Percentiles rank a stretch among this genome's conserved stretches.
Conservation (phyloP, 495 filamentous ascomycete species). For the Podospora fimiseda region DNA sequence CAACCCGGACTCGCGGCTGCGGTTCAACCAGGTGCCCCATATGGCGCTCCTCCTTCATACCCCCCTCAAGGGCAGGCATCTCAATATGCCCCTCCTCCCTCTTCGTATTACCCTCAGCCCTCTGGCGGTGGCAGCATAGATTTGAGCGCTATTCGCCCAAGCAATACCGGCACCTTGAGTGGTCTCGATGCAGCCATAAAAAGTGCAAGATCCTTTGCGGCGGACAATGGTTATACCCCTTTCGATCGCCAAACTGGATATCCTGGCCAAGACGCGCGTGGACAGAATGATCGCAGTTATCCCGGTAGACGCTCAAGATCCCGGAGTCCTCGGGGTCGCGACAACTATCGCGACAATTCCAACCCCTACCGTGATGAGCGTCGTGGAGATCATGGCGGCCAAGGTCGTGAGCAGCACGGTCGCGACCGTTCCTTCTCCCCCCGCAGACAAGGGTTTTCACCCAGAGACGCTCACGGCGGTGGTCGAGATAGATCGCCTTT, state of each 20-base stretch:
- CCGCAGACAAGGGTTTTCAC: constrained; percentile 46
- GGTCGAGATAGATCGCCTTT: constrained; percentile 51
- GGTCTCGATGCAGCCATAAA: constrained; percentile 70
- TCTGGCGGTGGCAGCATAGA: constrained; percentile 64
- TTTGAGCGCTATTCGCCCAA: constrained; percentile 65
- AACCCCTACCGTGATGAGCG: constrained; percentile 75
- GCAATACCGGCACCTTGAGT: constrained; percentile 65
- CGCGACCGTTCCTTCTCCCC: constrained; percentile 62
- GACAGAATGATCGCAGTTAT: constrained; percentile 31
- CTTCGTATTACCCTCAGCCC: constrained; percentile 59
- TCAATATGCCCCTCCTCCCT: constrained; percentile 33
- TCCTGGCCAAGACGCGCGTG: constrained; percentile 31
- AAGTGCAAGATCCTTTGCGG: constrained; percentile 63
- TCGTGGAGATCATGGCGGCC: constrained; percentile 36
- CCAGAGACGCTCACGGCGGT: constrained; percentile 31
- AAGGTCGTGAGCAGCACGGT: constrained; percentile 44
- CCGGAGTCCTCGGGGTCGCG: constrained; percentile 55
- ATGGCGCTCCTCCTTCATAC: constrained; percentile 23
- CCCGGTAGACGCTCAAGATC: constrained; percentile 60
- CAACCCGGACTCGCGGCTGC: constrained; percentile 36
- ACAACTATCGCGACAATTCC: constrained; percentile 61
- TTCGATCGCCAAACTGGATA: constrained; percentile 43
- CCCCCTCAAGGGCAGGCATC: constrained; percentile 35
- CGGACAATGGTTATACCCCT: constrained; percentile 58
- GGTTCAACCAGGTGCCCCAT: constrained; percentile 11